Base-by-base conservation (phyloP, 1,139 yeast species). In the Suhomyces maxii region DNA sequence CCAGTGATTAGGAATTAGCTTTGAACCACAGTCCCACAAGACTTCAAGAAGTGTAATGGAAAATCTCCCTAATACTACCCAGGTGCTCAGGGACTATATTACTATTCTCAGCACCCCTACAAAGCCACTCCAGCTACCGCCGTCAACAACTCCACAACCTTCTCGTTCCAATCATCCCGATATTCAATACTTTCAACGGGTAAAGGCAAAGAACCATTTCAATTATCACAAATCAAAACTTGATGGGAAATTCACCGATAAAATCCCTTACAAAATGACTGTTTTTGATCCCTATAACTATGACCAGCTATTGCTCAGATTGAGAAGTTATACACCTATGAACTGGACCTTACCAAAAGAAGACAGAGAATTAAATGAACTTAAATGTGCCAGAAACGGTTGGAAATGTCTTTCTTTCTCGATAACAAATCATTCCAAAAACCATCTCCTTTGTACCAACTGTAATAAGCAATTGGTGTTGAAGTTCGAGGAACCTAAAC, bases 361-460 rank as follows among this genome's bases (percentile, higher is more conserved):
- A 8, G 23, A 42, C 28, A 51, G 40, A 11, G 46, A 31, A 2
- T 50, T 73, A 31, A 66, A 57, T 39, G 78, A 72, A 51, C 59
- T 73, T 26, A 61, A 57, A 37, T 73, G 78, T 57, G 72, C 76
- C 8, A 53, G 68, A 41, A 66, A 70, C 44, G 79, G 79, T 3
- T 74, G 79, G 79, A 61, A 60, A 50, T 71, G 77, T 49, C 57
- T 64, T 3, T 61, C 71, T 4, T 57, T 67, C 23, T 57, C 69
- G 1, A 40, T 55, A 2, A 57, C 56, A 37, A 54, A 55, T 46
- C 53, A 54, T 41, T 47, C 58, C 14, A 67, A 64, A 47, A 73
- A 73, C 52, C 69, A 65, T 45, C 53, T 74, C 12, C 44, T 66
- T 12, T 74, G 79, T 50, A 59, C 68, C 0, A 57, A 61, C 26